A percentile compares a stretch with the other conserved stretches of the same genome.
phyloP scores from a whole-genome alignment of 192 early-diverging fungal genomes.

The Spizellomyces sp. region DNA sequence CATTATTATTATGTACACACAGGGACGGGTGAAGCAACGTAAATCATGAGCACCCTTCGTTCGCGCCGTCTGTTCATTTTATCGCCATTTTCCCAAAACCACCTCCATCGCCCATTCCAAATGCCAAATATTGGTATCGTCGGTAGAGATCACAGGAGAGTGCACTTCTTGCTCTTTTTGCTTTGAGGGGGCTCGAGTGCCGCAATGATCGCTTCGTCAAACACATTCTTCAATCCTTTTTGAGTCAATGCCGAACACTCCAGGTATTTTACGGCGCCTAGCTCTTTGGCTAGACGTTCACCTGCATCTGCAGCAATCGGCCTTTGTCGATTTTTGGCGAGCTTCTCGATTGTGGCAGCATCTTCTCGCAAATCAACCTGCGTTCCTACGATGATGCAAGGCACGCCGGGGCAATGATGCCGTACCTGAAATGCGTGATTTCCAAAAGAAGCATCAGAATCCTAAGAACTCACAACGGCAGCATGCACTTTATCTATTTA shows the following conservation, averaged over 20 bases:
- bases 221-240: conserved; percentile 93
- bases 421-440: conserved; percentile 50
- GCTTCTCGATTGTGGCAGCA: conserved; percentile 72
- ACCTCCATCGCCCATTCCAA: no score
- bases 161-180: conserved; percentile 74
- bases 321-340: conserved; percentile 78
- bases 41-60: no score
- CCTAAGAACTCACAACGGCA: no score
- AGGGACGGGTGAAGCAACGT: no score
- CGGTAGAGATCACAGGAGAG: conserved; percentile 59
- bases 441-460: not conserved
- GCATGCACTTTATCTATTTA: conserved; percentile 26
- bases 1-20: no score
- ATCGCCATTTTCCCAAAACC: no score
- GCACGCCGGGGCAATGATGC: conserved; percentile 94
- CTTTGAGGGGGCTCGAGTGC: conserved; percentile 89
- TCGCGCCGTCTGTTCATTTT: no score
- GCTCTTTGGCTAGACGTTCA: conserved; percentile 78
- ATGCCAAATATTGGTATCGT: no score
- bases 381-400: conserved; percentile 93
- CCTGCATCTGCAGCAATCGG: conserved; percentile 80
- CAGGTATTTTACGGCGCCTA: conserved; percentile 89
- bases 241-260: conserved; percentile 93
- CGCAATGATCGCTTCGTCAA: conserved; percentile 96
- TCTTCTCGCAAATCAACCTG: conserved; percentile 91